Base-by-base conservation (phyloP, 1,139 yeast species). In the Hyphopichia pseudoburtonii region DNA sequence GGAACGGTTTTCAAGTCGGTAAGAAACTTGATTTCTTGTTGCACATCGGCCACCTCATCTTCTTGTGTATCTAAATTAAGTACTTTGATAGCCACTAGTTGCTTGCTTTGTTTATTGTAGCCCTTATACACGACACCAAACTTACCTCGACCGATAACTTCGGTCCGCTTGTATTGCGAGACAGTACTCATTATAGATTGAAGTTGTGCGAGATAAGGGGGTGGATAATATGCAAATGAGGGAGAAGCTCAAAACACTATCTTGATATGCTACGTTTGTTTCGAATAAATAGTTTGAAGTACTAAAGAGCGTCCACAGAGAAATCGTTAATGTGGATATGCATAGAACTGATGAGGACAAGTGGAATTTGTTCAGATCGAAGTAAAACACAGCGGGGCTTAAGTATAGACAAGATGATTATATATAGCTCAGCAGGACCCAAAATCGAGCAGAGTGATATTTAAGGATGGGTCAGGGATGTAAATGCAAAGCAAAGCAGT, bases 81-180 rank as follows among this genome's bases (percentile, higher is more conserved):
- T 10, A 92, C 95, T 55, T 94, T 94, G 54, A 94, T 89, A 27
- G 98, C 99, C 41, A 87, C 94, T 2, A 87, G 78, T 46, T 83
- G 84, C 48, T 82, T 83, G 25, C 87, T 77, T 37, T 72, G 78
- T 38, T 72, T 64, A 52, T 82, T 75, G 42, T 72, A 62, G 9
- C 96, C 95, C 56, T 89, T 90, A 62, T 92, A 94, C 9, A 94
- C 99, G 25, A 90, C 84, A 28, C 99, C 99, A 61, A 92, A 94
- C 65, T 89, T 90, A 14, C 99, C 99, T 43, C 95, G 75, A 5
- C 98, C 99, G 17, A 94, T 84, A 30, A 90, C 83, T 59, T 92
- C 97, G 10, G 94, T 86, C 35, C 96, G 75, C 52, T 82, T 80
- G 62, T 81, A 88, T 35, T 73, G 39, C 23, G 49, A 38, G 18